phyloP scores from a whole-genome alignment of 805 yeast genomes.

The Candida ulmi region DNA sequence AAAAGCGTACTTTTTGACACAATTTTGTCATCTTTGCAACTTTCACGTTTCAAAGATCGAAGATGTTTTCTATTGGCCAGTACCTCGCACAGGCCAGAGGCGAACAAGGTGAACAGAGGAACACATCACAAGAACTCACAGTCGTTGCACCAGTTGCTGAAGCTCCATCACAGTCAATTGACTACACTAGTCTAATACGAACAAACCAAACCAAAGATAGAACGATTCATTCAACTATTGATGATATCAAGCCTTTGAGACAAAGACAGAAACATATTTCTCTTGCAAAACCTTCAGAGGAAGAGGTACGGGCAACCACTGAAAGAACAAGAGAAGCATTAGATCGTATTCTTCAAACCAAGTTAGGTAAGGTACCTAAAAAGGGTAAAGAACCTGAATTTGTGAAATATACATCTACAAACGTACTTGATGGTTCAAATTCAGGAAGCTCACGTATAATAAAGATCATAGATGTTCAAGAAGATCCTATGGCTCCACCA shows the following conservation, averaged over 20 bases:
- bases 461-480: slow-evolving; percentile 58
- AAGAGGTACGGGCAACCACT: slow-evolving; percentile 40
- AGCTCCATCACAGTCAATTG: slow-evolving; percentile 3
- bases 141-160: slow-evolving; percentile 8
- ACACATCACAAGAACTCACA: slow-evolving; percentile 6
- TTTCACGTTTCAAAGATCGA: no score
- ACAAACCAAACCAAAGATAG: slow-evolving; percentile 14
- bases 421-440: slow-evolving; percentile 25
- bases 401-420: slow-evolving; percentile 39
- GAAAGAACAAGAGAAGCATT: slow-evolving; percentile 54
- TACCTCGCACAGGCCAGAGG: slow-evolving; percentile 11
- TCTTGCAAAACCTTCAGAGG: slow-evolving; percentile 41
- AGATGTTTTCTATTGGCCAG: slow-evolving; percentile 19
- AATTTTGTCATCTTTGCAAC: not conserved
- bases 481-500: slow-evolving; percentile 86
- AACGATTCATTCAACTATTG: slow-evolving; percentile 38
- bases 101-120: no score
- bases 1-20: not conserved
- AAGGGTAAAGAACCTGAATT: slow-evolving; percentile 34
- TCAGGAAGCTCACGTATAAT: slow-evolving; percentile 39
- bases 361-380: slow-evolving; percentile 25
- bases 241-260: slow-evolving; percentile 59
- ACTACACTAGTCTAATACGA: slow-evolving; percentile 18
- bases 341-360: slow-evolving; percentile 40
- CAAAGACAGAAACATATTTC: slow-evolving; percentile 33